phyloP scores from a whole-genome alignment of 371 early-diverging fungal species.

The Rhizopus arrhizus region DNA sequence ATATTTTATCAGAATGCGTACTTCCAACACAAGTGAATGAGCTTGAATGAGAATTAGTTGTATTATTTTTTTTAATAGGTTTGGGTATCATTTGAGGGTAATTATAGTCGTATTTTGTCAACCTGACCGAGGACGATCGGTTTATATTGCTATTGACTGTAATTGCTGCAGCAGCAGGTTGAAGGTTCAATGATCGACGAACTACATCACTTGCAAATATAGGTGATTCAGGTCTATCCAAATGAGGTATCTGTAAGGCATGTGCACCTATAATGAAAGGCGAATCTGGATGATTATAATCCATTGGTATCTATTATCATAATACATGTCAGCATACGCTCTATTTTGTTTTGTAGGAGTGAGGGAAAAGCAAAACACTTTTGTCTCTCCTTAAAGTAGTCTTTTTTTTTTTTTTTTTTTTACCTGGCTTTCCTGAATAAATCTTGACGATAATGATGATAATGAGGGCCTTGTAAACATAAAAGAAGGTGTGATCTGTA shows the following conservation, averaged over 20 bases:
- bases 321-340: background rate
- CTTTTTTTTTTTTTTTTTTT: background rate
- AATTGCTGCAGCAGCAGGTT: slow-evolving; percentile 4
- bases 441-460: background rate
- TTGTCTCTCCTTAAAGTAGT: background rate
- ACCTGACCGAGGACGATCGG: slow-evolving; percentile 41
- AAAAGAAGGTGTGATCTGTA: background rate
- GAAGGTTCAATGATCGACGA: slow-evolving; percentile 38
- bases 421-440: background rate
- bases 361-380: background rate
- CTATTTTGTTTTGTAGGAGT: slow-evolving; percentile 2
- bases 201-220: slow-evolving; percentile 18
- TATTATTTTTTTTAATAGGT: slow-evolving; percentile 28
- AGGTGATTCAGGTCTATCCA: slow-evolving; percentile 26
- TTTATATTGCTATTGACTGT: background rate
- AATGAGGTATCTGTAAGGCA: slow-evolving; percentile 37
- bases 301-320: background rate
- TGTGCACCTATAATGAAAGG: slow-evolving; percentile 30
- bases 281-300: slow-evolving; percentile 25
- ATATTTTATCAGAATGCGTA: slow-evolving; percentile 6
- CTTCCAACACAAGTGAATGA: slow-evolving; percentile 15
- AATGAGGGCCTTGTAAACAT: background rate
- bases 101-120: slow-evolving; percentile 38
- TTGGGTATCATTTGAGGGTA: background rate
- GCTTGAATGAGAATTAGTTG: slow-evolving; percentile 16